Evolutionary conservation across 495 filamentous ascomycete species (phyloP).

Genomic region (Cladorrhinum samala): DNA sequence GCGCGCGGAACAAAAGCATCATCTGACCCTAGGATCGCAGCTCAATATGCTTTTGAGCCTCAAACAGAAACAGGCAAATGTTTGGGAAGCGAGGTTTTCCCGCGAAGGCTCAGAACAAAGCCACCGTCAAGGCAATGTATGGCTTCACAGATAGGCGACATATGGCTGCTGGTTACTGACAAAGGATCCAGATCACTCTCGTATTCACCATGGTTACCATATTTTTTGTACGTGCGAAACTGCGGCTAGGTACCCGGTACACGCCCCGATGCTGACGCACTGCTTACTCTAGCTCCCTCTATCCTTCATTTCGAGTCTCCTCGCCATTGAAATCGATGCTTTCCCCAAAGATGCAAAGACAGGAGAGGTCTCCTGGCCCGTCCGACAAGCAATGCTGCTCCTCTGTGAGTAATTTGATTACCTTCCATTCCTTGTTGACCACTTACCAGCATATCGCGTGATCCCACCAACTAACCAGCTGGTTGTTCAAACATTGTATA

Average conservation of each 20-base stretch:
- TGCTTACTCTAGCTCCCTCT: constrained; percentile 5
- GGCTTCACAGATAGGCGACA: background rate
- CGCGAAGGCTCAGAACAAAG: constrained; percentile 6
- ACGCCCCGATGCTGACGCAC: background rate
- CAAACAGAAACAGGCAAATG: constrained; percentile 5
- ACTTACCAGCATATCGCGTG: too few species aligned
- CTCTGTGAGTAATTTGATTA: background rate
- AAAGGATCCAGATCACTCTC: constrained; percentile 1
- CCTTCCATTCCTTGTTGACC: background rate
- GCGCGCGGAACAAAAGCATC: too few species aligned
- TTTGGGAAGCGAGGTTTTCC: constrained; percentile 7
- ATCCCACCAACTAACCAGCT: background rate
- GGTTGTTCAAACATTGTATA: too few species aligned
- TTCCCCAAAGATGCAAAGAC: constrained; percentile 2
- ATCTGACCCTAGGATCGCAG: background rate
- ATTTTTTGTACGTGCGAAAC: background rate
- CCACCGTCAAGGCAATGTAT: constrained; percentile 7
- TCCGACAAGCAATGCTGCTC: background rate
- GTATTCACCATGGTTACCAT: constrained; percentile 9
- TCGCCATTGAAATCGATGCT: constrained; percentile 6
- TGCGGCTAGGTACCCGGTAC: background rate
- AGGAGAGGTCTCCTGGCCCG: constrained; percentile 4
- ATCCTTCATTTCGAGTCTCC: constrained; percentile 4
- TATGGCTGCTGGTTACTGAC: background rate
- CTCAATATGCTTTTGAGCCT: constrained; percentile 2